Conservation (phyloP, 495 filamentous ascomycete genomes). For the Talaromyces borbonicus region DNA sequence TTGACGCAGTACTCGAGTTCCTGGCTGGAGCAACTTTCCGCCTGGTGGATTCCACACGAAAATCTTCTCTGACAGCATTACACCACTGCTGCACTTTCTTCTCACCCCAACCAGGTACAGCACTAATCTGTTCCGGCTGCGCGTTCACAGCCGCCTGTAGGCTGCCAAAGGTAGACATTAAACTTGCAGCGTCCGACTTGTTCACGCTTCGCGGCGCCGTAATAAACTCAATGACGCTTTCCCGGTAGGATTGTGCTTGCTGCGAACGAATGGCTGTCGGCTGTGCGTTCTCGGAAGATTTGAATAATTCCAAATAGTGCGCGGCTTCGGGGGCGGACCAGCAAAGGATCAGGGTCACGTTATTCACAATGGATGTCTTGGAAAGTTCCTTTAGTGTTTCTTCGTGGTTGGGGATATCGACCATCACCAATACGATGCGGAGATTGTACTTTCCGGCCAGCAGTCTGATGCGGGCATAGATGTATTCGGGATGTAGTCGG, state of each 20-base stretch:
- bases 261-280: slow-evolving; percentile 73
- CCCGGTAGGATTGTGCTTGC: slow-evolving; percentile 72
- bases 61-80: slow-evolving; percentile 70
- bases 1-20: slow-evolving; percentile 2
- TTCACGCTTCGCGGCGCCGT: slow-evolving; percentile 85
- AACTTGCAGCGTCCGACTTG: slow-evolving; percentile 80
- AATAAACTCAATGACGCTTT: slow-evolving; percentile 86
- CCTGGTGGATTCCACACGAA: slow-evolving; percentile 60
- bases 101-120: slow-evolving; percentile 87
- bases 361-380: slow-evolving; percentile 84
- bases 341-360: slow-evolving; percentile 82
- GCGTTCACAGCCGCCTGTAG: slow-evolving; percentile 81
- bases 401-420: slow-evolving; percentile 85
- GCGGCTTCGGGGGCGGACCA: slow-evolving; percentile 91
- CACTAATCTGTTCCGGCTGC: slow-evolving; percentile 66
- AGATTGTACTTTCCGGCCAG: slow-evolving; percentile 75
- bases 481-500: slow-evolving; percentile 93
- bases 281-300: slow-evolving; percentile 78
- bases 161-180: slow-evolving; percentile 83
- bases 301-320: slow-evolving; percentile 88
- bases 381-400: slow-evolving; percentile 70
- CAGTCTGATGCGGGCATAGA: slow-evolving; percentile 80
- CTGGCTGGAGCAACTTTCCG: slow-evolving; percentile 34
- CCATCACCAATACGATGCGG: slow-evolving; percentile 77
- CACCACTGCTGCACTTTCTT: slow-evolving; percentile 86